Evolutionary conservation across 129 eudicot species (phyloP), one percentile per base, ranked within the genome.

Genomic region (Logfia minima): DNA sequence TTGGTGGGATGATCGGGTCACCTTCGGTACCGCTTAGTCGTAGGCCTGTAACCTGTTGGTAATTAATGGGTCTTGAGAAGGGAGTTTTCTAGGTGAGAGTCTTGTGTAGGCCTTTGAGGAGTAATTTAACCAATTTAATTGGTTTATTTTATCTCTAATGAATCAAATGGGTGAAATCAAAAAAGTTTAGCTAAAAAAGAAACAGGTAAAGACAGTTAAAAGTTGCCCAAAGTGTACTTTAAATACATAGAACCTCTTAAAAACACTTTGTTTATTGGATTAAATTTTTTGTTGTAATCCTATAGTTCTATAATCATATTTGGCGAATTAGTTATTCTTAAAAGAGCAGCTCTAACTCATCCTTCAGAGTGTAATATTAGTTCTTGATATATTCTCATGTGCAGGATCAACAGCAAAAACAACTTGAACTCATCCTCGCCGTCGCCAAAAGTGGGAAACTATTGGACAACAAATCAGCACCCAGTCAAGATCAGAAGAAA

Each of bases 381-480:
- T 58, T 83, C 6, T 56, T 66, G 19, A 70, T 45, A 13, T 66
- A 8, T 64, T 81, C 61, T 60, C 18, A 26, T 48, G 19, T 83
- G 79, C 82, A 83, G 86, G 86, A 83, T 78, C 86, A 78, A 75
- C 86, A 83, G 51, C 80, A 75, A 73, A 83, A 83, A 60, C 86
- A 83, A 78, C 83, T 83, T 21, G 86, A 83, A 70, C 83, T 83
- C 52, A 83, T 83, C 34, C 83, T 83, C 48, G 86, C 86, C 26
- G 74, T 83, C 34, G 86, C 83, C 68, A 83, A 83, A 74, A 69
- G 67, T 68, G 86, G 83, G 21, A 83, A 83, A 55, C 79, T 83
- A 19, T 78, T 48, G 62, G 86, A 83, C 79, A 79, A 61, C 77
- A 78, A 74, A 58, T 62, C 72, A 3, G 76, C 29, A 32, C 59